These are phyloP conservation scores for Aspergillus asperescens DNA, from an alignment of 495 filamentous ascomycete species.

Conservation along the genomic window DNA sequence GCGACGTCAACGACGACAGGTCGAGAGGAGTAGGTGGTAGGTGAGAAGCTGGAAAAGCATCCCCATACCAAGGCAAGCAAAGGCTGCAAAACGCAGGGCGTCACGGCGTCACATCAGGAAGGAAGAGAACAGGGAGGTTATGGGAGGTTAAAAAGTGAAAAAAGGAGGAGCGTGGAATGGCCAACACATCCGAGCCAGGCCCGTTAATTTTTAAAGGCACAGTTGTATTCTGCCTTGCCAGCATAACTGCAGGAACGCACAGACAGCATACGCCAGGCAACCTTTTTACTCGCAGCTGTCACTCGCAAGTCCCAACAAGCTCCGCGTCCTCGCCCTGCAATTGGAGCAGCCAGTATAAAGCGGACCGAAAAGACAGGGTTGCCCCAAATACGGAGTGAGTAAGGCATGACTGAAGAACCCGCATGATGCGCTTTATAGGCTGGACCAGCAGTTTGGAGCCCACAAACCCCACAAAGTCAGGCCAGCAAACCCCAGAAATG, in stretches of 20 bases:
- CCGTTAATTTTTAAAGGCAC: too few species aligned
- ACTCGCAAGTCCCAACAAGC: not conserved
- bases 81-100: too few species aligned
- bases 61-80: not conserved
- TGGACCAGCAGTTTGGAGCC: too few species aligned
- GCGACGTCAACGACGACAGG: not conserved
- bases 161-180: too few species aligned
- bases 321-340: not conserved
- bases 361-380: too few species aligned
- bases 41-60: not conserved
- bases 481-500: too few species aligned
- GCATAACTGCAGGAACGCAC: not conserved
- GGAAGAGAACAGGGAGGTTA: not conserved
- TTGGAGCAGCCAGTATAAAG: not conserved
- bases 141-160: too few species aligned
- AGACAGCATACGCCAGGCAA: not conserved
- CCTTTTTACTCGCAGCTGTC: not conserved
- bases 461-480: too few species aligned
- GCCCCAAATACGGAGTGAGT: too few species aligned
- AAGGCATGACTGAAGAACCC: not conserved
- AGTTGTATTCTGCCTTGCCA: too few species aligned
- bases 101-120: not conserved
- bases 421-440: too few species aligned
- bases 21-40: not conserved
- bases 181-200: too few species aligned